Percentiles rank a stretch among this genome's conserved stretches.
Evolutionary conservation across 495 filamentous ascomycete genomes (phyloP).

Genomic region (Penicillium desertorum): DNA sequence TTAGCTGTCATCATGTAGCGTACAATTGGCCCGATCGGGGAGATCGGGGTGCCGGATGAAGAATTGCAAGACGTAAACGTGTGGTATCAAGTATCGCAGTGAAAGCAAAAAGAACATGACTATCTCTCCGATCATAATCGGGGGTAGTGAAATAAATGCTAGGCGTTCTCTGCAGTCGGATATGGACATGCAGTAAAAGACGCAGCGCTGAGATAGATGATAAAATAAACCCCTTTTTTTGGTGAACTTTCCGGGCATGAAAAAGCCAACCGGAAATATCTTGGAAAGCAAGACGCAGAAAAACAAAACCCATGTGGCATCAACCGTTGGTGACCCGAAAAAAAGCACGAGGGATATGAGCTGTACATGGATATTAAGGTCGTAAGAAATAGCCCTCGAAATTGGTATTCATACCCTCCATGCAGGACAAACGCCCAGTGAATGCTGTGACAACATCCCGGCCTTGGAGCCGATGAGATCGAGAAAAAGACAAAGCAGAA

Average conservation of each 20-base stretch:
- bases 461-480: slow-evolving; percentile 20
- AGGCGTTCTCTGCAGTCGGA: slow-evolving; percentile 18
- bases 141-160: slow-evolving; percentile 16
- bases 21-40: slow-evolving; percentile 20
- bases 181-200: slow-evolving; percentile 12
- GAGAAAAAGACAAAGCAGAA: slow-evolving; percentile 11
- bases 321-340: slow-evolving; percentile 21
- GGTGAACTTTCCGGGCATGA: slow-evolving; percentile 13
- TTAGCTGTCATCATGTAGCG: slow-evolving; percentile 23
- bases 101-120: slow-evolving; percentile 19
- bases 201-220: slow-evolving; percentile 14
- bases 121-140: slow-evolving; percentile 19
- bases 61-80: slow-evolving; percentile 19
- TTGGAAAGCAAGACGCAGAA: not conserved
- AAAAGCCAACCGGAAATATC: slow-evolving; percentile 13
- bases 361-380: slow-evolving; percentile 48
- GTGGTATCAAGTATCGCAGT: slow-evolving; percentile 44
- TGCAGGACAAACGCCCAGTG: slow-evolving; percentile 21
- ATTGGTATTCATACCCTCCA: slow-evolving; percentile 21
- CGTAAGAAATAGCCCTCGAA: slow-evolving; percentile 18
- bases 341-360: slow-evolving; percentile 29
- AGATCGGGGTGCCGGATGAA: slow-evolving; percentile 3
- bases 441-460: slow-evolving; percentile 24
- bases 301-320: slow-evolving; percentile 15
- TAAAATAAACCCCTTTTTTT: slow-evolving; percentile 17